These are phyloP conservation scores for Cyberlindnera petersonii DNA, from an alignment of 805 yeast genomes.

Conservation along the genomic window DNA sequence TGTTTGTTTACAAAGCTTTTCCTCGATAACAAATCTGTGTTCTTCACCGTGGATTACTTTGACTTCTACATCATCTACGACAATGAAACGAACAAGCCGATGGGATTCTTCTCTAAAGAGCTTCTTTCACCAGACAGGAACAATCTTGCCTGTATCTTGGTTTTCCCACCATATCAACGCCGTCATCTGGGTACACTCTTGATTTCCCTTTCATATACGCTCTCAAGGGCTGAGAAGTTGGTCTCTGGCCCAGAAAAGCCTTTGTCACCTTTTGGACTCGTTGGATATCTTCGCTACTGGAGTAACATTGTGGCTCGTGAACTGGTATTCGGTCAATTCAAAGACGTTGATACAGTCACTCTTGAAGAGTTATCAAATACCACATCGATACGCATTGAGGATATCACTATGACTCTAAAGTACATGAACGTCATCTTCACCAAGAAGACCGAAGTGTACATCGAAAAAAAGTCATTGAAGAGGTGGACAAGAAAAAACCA, in stretches of 20 bases:
- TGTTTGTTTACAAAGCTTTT: constrained; percentile 84
- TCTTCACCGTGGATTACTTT: constrained; percentile 72
- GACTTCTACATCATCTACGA: constrained; percentile 77
- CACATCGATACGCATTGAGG: constrained; percentile 65
- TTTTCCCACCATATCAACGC: constrained; percentile 90
- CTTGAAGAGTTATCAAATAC: constrained; percentile 46
- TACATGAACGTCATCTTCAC: constrained; percentile 44
- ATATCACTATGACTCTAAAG: constrained; percentile 55
- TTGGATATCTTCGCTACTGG: constrained; percentile 78
- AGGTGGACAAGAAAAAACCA: constrained; percentile 19
- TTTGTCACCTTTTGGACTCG: constrained; percentile 73
- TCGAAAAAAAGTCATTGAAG: constrained; percentile 14
- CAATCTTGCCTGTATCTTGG: constrained; percentile 85
- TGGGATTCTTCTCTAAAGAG: constrained; percentile 94
- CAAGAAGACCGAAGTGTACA: constrained; percentile 18
- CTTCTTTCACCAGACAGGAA: constrained; percentile 69
- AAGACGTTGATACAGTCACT: constrained; percentile 32
- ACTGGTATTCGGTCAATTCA: constrained; percentile 39
- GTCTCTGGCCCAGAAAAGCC: constrained; percentile 93
- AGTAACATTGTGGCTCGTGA: constrained; percentile 45
- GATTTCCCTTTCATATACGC: constrained; percentile 76
- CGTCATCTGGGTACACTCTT: constrained; percentile 71
- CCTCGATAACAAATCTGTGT: constrained; percentile 84
- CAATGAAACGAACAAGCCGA: constrained; percentile 44
- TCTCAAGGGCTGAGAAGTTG: constrained; percentile 60